phyloP scores from a whole-genome alignment of 495 filamentous ascomycete genomes.

The Neurospora tetrasperma region DNA sequence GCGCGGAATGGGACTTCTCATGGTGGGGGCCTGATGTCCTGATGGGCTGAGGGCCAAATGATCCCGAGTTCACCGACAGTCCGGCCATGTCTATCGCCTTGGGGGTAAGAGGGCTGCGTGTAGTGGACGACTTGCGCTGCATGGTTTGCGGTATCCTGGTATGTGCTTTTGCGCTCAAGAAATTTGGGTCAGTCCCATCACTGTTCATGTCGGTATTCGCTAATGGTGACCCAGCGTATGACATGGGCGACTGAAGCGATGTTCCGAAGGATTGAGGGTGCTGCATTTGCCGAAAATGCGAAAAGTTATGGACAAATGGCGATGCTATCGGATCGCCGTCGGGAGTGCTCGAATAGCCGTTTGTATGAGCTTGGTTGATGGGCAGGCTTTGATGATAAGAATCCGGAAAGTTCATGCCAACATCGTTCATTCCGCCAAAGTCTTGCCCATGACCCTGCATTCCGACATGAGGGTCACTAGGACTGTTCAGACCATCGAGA shows the following conservation, averaged over 20 bases:
- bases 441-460: constrained; percentile 43
- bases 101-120: constrained; percentile 68
- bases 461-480: constrained; percentile 33
- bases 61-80: constrained; percentile 27
- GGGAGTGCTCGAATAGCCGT: constrained; percentile 75
- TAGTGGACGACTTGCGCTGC: constrained; percentile 59
- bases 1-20: constrained; percentile 70
- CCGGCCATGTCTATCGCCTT: constrained; percentile 46
- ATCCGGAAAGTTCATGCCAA: constrained; percentile 35
- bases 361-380: constrained; percentile 48
- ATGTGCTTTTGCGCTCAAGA: constrained; percentile 44
- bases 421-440: constrained; percentile 34
- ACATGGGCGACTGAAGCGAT: constrained; percentile 41
- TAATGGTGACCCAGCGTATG: constrained; percentile 41
- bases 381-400: constrained; percentile 32
- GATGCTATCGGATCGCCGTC: constrained; percentile 82
- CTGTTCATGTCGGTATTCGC: constrained; percentile 48
- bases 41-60: constrained; percentile 66
- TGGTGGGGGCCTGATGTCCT: constrained; percentile 55
- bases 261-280: constrained; percentile 41
- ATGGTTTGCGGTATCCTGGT: constrained; percentile 47
- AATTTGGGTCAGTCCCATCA: constrained; percentile 38
- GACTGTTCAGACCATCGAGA: constrained; percentile 44
- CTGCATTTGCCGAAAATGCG: constrained; percentile 57
- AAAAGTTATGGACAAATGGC: constrained; percentile 70